Evolutionary conservation across 805 yeast genomes (phyloP), one percentile per base, ranked within the genome.

Genomic region (Myxozyma neglecta): DNA sequence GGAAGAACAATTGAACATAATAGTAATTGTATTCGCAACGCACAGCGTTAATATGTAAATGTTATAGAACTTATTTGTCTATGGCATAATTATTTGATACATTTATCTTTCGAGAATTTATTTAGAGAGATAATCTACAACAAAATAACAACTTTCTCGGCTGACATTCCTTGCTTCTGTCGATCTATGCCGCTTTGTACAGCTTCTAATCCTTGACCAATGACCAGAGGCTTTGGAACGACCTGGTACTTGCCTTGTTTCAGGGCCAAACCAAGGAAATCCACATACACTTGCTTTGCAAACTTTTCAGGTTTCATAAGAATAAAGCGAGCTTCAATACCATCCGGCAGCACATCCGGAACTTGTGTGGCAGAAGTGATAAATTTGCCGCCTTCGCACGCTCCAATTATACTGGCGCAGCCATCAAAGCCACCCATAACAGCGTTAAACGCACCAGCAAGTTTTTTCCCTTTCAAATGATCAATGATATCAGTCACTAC

Each of bases 61-160:
- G 29, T 24, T 24, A 24, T 24, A 24, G n/a, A n/a, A n/a, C n/a
- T 24, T 24, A 24, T 24, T 24, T 24, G 4, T 24, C 5, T 24
- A n/a, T n/a, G n/a, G n/a, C n/a, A n/a, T 5, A 24, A 24, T 5
- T 24, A 24, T 24, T 24, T 24, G 5, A 5, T 24, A 24, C 29
- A 24, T 24, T 24, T 5, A 5, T 24, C 29, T 24, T 24, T 24
- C 29, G 29, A 24, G 29, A n/a, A n/a, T n/a, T n/a, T 24, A 24
- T 3, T 24, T 24, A 24, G 29, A 24, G 29, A 24, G 5, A 24
- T 5, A 24, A 16, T n/a, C 13, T 46, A 24, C 45, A 50, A 37
- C 16, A 34, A 50, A 7, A 72, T 58, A 29, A 72, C 73, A 13
- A 70, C 48, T 63, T 70, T 70, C 35, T 56, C 58, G 16, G 66